Evolutionary conservation across 176 grass and related monocot genomes (phyloP), one percentile per base, ranked within the genome.

Genomic region (Juncus effusus): DNA sequence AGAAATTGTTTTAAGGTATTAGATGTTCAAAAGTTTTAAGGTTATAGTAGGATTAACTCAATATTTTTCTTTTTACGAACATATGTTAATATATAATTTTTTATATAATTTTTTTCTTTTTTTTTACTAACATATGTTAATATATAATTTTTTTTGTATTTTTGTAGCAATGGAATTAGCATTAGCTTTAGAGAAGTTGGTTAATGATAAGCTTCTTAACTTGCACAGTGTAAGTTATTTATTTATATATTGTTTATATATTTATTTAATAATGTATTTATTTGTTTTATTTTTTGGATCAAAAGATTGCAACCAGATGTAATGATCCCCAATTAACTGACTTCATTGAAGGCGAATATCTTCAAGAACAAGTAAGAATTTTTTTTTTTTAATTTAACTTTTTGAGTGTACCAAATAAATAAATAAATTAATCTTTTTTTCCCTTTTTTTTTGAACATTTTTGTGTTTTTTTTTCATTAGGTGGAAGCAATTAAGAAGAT

Each of bases 401-500:
- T 28, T 28, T 28, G 19, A 28, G 19, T 28, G 19, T 28, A 28
- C 19, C 19, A 28, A 28, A 28, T 28, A 28, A 28, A 28, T 28
- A 28, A 28, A 28, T 28, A 28, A 28, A 28, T 28, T 1, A 28
- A 28, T 28, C 19, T 28, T 28, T 28, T 28, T 28, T 1, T 28
- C 19, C 19, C 19, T 28, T 28, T 28, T 28, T 28, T 28, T 28
- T 28, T 28, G 1, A 28, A 28, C 1, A 28, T 28, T 28, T 28
- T 28, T 52, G 51, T 13, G 13, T 11, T 6, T 61, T 49, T 49
- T 65, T 37, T 42, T 28, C 15, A 36, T 65, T 56, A 96, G 92
- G 87, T 96, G 61, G 92, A 96, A 39, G 62, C 84, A 4, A 91
- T 96, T 74, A 91, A 96, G 67, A 96, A 91, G 81, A 81, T 91